Evolutionary conservation across 78 protist genomes (phyloP), one percentile per base, ranked within the genome.

Genomic region (Polysphondylium violaceum): DNA sequence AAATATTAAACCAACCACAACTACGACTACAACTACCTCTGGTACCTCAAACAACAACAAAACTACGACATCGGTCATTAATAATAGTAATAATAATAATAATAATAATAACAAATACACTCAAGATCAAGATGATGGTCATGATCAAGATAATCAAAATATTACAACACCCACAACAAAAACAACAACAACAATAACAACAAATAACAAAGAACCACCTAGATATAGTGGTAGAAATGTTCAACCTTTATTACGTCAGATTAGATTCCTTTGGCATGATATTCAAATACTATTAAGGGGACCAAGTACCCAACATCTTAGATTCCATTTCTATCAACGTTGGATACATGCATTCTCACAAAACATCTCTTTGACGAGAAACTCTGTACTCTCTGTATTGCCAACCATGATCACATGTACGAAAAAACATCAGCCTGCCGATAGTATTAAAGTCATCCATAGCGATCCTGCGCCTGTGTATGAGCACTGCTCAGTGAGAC

Each of bases 241-340:
- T 38, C 90, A 81, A 69, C 90, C 90, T 31, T 47, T 81, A 11
- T 50, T 81, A 19, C 21, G 74, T 58, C 90, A 81, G 23, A 81
- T 93, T 71, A 47, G 93, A 35, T 74, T 86, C 35, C 71, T 93
- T 16, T 93, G 96, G 96, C 96, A 93, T 27, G 96, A 93, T 50
- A 67, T 88, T 41, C 96, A 93, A 71, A 76, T 86, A 14, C 11
- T 76, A 44, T 43, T 93, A 8, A 17, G 78, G n/a, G 96, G 96
- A 4, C 61, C 56, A 35, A 33, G 63, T 16, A 59, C 94, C 1
- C 88, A 78, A 40, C 71, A 67, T 41, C 65, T 93, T 16, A 40
- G 76, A 44, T 71, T 88, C 4, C 96, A 93, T 61, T 93, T 93
- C 35, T 44, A 41, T 56, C 96, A 93, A 38, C 16, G 96, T 23